Percentiles rank a stretch among this genome's conserved stretches.
phyloP scores from a whole-genome alignment of 2,329 filamentous ascomycete genomes.

The Nothophoma quercina region DNA sequence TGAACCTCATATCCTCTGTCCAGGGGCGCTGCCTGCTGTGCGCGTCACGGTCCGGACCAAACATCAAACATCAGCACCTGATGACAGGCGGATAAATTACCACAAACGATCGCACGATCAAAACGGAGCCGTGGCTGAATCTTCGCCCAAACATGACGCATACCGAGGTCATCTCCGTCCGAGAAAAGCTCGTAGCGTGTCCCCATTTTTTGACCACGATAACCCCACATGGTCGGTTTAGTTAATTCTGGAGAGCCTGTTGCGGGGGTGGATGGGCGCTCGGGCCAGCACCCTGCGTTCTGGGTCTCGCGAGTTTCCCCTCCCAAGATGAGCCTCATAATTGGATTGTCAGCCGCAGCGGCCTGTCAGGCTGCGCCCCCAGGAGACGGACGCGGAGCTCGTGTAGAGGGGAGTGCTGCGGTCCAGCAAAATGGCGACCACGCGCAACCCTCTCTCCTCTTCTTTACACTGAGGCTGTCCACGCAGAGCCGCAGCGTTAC shows the following conservation, averaged over 20 bases:
- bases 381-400: constrained; percentile 7
- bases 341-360: constrained; percentile 22
- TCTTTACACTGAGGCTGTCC: constrained; percentile 7
- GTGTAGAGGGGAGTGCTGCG: constrained; percentile 11
- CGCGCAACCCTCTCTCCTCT: background rate
- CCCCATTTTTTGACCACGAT: constrained; percentile 7
- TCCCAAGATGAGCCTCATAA: constrained; percentile 14
- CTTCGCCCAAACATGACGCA: constrained; percentile 1
- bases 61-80: background rate
- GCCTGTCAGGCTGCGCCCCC: constrained; percentile 21
- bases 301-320: constrained; percentile 4
- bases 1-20: background rate
- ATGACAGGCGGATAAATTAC: constrained; percentile 17
- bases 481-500: constrained; percentile 15
- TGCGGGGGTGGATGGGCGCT: constrained; percentile 9
- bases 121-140: background rate
- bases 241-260: constrained; percentile 5
- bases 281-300: constrained; percentile 11
- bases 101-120: background rate
- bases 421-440: constrained; percentile 4
- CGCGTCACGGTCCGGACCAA: background rate
- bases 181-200: constrained; percentile 13
- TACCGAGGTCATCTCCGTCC: constrained; percentile 18
- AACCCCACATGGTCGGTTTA: constrained; percentile 18
- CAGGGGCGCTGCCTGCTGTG: background rate